Evolutionary conservation across 768 basidiomycete genomes (phyloP).

Genomic region (Multifurca ochricompacta): DNA sequence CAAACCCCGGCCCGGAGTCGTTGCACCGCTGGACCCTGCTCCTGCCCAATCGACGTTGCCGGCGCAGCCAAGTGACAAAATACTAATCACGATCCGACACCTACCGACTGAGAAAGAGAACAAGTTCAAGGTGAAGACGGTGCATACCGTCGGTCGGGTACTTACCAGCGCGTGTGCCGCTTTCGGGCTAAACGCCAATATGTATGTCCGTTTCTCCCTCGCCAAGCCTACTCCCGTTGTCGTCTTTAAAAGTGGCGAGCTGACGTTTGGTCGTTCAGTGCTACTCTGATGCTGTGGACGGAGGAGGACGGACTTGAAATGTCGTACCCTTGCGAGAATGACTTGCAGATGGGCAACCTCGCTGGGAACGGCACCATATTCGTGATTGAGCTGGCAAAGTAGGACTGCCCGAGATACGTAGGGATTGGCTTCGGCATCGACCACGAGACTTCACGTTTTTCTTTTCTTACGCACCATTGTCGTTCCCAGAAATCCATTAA

Average conservation of each 20-base stretch:
- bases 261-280: not conserved
- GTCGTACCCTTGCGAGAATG: slow-evolving; percentile 1
- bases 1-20: not conserved
- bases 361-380: slow-evolving; percentile 1
- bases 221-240: not conserved
- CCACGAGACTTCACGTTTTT: too few species aligned
- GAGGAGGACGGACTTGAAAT: slow-evolving; percentile 7
- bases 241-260: not conserved
- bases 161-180: slow-evolving; percentile 14
- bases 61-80: not conserved
- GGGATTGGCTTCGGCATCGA: too few species aligned
- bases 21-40: not conserved
- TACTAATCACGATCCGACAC: slow-evolving; percentile 15
- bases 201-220: not conserved
- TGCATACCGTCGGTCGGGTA: slow-evolving; percentile 13
- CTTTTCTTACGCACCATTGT: too few species aligned
- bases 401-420: too few species aligned
- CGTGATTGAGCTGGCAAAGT: slow-evolving; percentile 12
- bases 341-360: slow-evolving; percentile 6
- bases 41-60: not conserved
- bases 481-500: too few species aligned
- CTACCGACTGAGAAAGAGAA: slow-evolving; percentile 13
- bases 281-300: slow-evolving; percentile 1
- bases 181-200: not conserved
- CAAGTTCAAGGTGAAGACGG: slow-evolving; percentile 15